Percentiles rank a stretch among this genome's conserved stretches.
phyloP scores from a whole-genome alignment of 352 stramenopile genomes.

The Phytophthora chlamydospora region DNA sequence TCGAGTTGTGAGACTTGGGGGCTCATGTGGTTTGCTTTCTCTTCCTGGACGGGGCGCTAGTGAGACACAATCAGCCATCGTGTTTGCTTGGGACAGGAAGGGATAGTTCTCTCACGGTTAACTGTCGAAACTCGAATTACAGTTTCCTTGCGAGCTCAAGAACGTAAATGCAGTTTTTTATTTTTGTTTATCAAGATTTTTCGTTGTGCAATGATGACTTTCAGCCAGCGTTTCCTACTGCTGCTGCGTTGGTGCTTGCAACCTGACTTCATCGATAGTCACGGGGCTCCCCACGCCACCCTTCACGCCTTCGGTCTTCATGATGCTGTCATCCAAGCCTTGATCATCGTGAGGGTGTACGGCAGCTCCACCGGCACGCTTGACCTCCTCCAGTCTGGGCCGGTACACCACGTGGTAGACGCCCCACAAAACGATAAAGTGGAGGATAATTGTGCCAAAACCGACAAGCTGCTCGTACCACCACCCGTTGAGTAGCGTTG shows the following conservation, averaged over 20 bases:
- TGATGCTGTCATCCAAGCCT: conserved; percentile 12
- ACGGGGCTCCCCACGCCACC: background rate
- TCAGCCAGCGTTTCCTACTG: background rate
- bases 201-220: too few species aligned
- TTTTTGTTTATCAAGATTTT: too few species aligned
- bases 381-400: conserved; percentile 1
- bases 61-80: background rate
- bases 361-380: background rate
- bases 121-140: too few species aligned
- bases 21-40: background rate
- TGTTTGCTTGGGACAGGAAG: background rate
- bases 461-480: conserved; percentile 10
- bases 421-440: background rate
- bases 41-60: background rate
- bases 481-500: conserved; percentile 10
- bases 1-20: background rate
- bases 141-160: conserved; percentile 8
- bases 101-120: background rate
- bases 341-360: conserved; percentile 4
- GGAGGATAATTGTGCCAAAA: background rate
- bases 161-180: conserved; percentile 3
- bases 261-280: conserved; percentile 7
- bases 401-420: conserved; percentile 10
- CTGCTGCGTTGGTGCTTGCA: conserved; percentile 11
- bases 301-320: conserved; percentile 19